Evolutionary conservation across 345 rosid species (phyloP), one percentile per base, ranked within the genome.

Genomic region (Aquilaria sinensis): DNA sequence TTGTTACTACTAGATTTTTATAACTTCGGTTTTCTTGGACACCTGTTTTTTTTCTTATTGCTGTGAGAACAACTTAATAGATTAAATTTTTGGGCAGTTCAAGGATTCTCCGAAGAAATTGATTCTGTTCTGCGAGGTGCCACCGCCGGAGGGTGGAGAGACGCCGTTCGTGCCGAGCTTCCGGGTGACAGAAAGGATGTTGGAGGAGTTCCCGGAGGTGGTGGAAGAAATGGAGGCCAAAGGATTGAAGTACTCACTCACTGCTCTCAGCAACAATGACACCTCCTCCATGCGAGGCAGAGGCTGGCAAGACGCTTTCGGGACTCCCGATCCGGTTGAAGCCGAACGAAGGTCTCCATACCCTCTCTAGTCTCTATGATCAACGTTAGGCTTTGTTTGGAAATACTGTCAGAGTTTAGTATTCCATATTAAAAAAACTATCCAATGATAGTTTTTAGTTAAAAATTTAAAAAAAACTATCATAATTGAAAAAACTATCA

Each of bases 141-240:
- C 92, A 4, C 80, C 92, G 1, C 87, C 84, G 1, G 83, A 78
- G 53, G 92, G 89, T 10, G 85, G 92, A 31, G 56, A 86, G 78
- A 86, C 92, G 5, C 92, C 89, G 1, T 76, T 86, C 53, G 92
- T 86, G 56, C 92, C 92, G 29, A 83, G 92, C 83, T 86, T 81
- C 61, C 70, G 58, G 59, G 84, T 83, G 41, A 77, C 92, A 0
- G 85, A 86, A 52, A 55, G 62, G 65, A 81, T 86, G 92, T 58
- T 81, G 6, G 50, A 78, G 51, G 89, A 83, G 73, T 83, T 83
- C 69, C 89, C 85, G 0, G 69, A 81, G 61, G 78, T 50, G 1
- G 84, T 83, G 50, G 89, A 83, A 60, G 87, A 83, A 65, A 72
- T 83, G 65, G 89, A 86, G 57, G 30, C 57, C 30, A 86, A 83